phyloP scores from a whole-genome alignment of 2,329 filamentous ascomycete genomes.

The Gyromitra esculenta region DNA sequence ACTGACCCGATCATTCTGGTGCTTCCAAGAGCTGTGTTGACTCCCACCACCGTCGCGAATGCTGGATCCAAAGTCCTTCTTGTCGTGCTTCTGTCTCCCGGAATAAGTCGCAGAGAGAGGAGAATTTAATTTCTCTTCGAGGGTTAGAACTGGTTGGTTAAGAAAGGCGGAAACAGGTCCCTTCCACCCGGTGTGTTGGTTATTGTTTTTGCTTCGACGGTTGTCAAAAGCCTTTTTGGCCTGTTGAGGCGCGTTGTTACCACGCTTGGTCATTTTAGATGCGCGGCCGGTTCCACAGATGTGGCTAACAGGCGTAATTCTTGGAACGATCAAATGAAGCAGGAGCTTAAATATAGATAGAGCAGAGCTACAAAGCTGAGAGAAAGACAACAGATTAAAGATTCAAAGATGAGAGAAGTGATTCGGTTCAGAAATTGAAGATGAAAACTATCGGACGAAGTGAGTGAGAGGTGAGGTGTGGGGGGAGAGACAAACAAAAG shows the following conservation, averaged over 20 bases:
- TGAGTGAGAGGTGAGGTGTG: background rate
- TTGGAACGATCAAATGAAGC: constrained; percentile 8
- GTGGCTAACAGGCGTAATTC: constrained; percentile 25
- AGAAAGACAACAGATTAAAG: background rate
- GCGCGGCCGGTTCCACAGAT: constrained; percentile 17
- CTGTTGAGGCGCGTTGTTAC: constrained; percentile 43
- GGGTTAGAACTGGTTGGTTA: background rate
- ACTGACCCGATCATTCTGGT: constrained; percentile 44
- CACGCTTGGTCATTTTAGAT: constrained; percentile 35
- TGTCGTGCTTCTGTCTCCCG: constrained; percentile 9
- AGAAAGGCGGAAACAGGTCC: background rate
- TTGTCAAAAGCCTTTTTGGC: constrained; percentile 35
- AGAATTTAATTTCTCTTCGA: constrained; percentile 21
- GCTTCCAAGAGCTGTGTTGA: constrained; percentile 24
- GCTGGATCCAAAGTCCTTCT: constrained; percentile 19
- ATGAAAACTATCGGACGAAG: background rate
- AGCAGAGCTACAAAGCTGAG: background rate
- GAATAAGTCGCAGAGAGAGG: constrained; percentile 17
- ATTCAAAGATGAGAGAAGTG: background rate
- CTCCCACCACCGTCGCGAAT: constrained; percentile 24
- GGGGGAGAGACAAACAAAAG: constrained; percentile 2
- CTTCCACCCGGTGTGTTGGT: constrained; percentile 34
- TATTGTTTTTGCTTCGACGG: constrained; percentile 27
- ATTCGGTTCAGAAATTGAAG: background rate
- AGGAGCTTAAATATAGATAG: background rate